Evolutionary conservation across 75 land plant species (phyloP).

Genomic region (Pinus tabuliformis): DNA sequence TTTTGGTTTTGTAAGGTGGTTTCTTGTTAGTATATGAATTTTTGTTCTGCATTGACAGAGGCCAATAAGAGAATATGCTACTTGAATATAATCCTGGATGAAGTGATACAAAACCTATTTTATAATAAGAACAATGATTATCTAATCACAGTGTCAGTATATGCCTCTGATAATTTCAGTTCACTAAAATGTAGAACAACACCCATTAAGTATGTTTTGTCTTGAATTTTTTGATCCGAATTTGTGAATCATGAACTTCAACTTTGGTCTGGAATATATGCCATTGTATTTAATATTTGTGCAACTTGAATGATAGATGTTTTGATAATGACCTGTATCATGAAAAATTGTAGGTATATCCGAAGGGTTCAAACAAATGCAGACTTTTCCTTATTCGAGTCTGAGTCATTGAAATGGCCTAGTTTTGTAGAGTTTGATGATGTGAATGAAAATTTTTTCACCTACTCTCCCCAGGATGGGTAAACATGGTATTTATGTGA

Average conservation of each 20-base stretch:
- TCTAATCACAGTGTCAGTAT: slow-evolving; percentile 96
- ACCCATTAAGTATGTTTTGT: slow-evolving; percentile 74
- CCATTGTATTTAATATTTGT: background rate
- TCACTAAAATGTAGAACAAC: slow-evolving; percentile 17
- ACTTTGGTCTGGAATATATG: background rate
- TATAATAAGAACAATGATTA: slow-evolving; percentile 98
- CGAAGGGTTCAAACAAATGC: slow-evolving; percentile 83
- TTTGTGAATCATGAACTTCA: background rate
- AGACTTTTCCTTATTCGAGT: slow-evolving; percentile 90
- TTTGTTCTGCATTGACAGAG: slow-evolving; percentile 1
- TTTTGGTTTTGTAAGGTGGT: no score
- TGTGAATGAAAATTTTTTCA: slow-evolving; percentile 96
- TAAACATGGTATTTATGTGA: slow-evolving; percentile 14
- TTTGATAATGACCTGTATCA: no score
- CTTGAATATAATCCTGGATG: slow-evolving; percentile 88
- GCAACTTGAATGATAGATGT: no score
- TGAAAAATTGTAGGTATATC: slow-evolving; percentile 64
- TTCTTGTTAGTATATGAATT: no score
- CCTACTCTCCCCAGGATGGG: slow-evolving; percentile 97
- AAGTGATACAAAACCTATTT: slow-evolving; percentile 94
- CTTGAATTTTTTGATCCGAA: background rate
- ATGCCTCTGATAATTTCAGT: slow-evolving; percentile 96
- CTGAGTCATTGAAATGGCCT: slow-evolving; percentile 94
- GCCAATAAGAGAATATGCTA: slow-evolving; percentile 90
- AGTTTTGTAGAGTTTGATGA: slow-evolving; percentile 99